Percentiles rank a stretch among this genome's conserved stretches.
These are phyloP conservation scores for Amanita rubescens DNA, from an alignment of 768 basidiomycete genomes.

Conservation along the genomic window DNA sequence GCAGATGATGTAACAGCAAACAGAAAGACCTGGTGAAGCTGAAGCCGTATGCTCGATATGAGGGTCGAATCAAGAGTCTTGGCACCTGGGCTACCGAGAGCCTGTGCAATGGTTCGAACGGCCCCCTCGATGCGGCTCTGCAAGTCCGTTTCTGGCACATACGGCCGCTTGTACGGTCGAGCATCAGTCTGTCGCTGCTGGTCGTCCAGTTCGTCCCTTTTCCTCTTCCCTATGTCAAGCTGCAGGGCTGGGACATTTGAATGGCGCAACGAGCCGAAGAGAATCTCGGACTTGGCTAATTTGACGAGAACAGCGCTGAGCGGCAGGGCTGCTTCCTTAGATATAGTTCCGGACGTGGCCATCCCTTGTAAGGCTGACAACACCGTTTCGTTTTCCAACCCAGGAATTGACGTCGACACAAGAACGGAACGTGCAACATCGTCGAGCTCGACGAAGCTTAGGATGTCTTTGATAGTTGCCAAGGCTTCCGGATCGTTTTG, in stretches of 20 bases:
- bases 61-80: conserved; percentile 47
- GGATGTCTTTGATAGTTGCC: conserved; percentile 56
- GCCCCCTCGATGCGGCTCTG: conserved; percentile 54
- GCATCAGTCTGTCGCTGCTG: conserved; percentile 22
- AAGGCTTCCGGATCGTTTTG: conserved; percentile 26
- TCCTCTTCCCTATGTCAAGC: conserved; percentile 69
- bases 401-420: conserved; percentile 42
- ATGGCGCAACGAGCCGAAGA: conserved; percentile 59
- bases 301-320: conserved; percentile 58
- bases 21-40: conserved; percentile 70
- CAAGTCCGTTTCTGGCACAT: conserved; percentile 37
- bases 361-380: conserved; percentile 48
- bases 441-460: conserved; percentile 51
- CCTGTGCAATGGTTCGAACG: conserved; percentile 45
- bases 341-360: conserved; percentile 37
- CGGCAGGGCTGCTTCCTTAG: conserved; percentile 45
- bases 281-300: conserved; percentile 54
- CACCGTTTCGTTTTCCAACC: conserved; percentile 40
- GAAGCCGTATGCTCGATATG: conserved; percentile 64
- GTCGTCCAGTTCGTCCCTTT: conserved; percentile 50
- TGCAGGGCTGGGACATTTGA: conserved; percentile 57
- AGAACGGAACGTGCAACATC: conserved; percentile 48
- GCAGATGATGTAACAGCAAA: conserved; percentile 70
- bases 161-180: conserved; percentile 37
- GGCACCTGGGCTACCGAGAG: conserved; percentile 34